Evolutionary conservation across 805 yeast genomes (phyloP).

Genomic region (Candida piceae): DNA sequence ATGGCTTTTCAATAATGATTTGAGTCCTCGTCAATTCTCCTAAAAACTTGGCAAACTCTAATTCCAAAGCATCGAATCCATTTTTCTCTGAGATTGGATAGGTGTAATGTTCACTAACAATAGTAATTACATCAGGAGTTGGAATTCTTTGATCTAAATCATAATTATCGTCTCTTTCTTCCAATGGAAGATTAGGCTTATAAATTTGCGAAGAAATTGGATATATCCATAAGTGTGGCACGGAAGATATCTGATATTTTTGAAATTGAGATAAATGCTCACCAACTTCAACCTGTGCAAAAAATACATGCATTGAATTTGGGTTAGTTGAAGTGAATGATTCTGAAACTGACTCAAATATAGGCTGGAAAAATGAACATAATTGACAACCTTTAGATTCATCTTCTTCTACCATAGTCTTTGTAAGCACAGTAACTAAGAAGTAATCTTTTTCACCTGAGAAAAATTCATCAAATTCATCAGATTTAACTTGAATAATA

Average conservation of each 20-base stretch:
- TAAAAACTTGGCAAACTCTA: constrained; percentile 51
- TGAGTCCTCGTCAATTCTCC: constrained; percentile 40
- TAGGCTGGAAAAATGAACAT: constrained; percentile 42
- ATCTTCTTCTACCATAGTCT: constrained; percentile 33
- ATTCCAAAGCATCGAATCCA: constrained; percentile 32
- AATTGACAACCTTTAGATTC: constrained; percentile 42
- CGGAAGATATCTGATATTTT: constrained; percentile 39
- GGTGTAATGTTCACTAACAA: constrained; percentile 24
- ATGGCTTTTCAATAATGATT: constrained; percentile 38
- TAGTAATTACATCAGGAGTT: constrained; percentile 10
- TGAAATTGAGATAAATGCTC: constrained; percentile 38
- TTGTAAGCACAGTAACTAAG: constrained; percentile 48
- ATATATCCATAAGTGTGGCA: constrained; percentile 66
- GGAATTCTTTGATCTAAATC: constrained; percentile 22
- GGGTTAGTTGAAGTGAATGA: constrained; percentile 43
- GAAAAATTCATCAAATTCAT: constrained; percentile 35
- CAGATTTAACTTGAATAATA: constrained; percentile 38
- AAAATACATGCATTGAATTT: constrained; percentile 35
- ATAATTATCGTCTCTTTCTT: constrained; percentile 16
- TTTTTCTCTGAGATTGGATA: constrained; percentile 20
- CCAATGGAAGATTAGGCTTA: constrained; percentile 27
- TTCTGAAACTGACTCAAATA: constrained; percentile 36
- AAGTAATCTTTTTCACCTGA: constrained; percentile 49
- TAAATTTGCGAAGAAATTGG: constrained; percentile 32
- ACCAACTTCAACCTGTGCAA: constrained; percentile 47